A percentile compares a stretch with the other conserved stretches of the same genome.
Conservation (phyloP, 805 yeast genomes). For the Candida maesae region DNA sequence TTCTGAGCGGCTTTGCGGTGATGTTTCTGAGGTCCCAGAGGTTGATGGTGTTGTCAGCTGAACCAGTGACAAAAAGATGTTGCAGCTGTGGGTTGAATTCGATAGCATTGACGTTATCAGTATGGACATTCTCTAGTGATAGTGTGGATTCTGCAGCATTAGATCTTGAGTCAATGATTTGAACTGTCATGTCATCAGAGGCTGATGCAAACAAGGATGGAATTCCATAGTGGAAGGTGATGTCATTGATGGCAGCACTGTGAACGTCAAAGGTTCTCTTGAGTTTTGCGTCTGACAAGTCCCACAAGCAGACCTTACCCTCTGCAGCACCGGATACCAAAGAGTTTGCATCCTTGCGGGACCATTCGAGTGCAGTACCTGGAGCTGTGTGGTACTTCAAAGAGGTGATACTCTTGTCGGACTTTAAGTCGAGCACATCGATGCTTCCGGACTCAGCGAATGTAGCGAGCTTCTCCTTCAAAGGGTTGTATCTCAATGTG, state of each 20-base stretch:
- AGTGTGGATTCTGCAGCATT: slow-evolving; percentile 34
- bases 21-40: slow-evolving; percentile 74
- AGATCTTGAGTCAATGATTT: slow-evolving; percentile 56
- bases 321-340: slow-evolving; percentile 68
- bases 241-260: slow-evolving; percentile 58
- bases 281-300: slow-evolving; percentile 27
- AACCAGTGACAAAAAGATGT: slow-evolving; percentile 69
- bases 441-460: slow-evolving; percentile 41
- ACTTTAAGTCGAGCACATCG: slow-evolving; percentile 37
- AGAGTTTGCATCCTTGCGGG: slow-evolving; percentile 28
- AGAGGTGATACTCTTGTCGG: slow-evolving; percentile 19
- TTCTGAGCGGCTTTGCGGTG: slow-evolving; percentile 53
- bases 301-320: slow-evolving; percentile 69
- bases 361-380: slow-evolving; percentile 75
- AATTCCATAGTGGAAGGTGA: slow-evolving; percentile 49
- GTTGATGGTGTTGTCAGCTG: slow-evolving; percentile 69
- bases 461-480: slow-evolving; percentile 25
- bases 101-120: slow-evolving; percentile 63
- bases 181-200: slow-evolving; percentile 61
- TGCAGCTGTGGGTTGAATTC: slow-evolving; percentile 55
- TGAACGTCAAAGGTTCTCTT: slow-evolving; percentile 37
- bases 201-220: slow-evolving; percentile 60
- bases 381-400: slow-evolving; percentile 57
- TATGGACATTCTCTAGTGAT: slow-evolving; percentile 45
- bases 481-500: slow-evolving; percentile 45